Conservation (phyloP, 2,329 filamentous ascomycete genomes). For the Botryotinia narcissicola region DNA sequence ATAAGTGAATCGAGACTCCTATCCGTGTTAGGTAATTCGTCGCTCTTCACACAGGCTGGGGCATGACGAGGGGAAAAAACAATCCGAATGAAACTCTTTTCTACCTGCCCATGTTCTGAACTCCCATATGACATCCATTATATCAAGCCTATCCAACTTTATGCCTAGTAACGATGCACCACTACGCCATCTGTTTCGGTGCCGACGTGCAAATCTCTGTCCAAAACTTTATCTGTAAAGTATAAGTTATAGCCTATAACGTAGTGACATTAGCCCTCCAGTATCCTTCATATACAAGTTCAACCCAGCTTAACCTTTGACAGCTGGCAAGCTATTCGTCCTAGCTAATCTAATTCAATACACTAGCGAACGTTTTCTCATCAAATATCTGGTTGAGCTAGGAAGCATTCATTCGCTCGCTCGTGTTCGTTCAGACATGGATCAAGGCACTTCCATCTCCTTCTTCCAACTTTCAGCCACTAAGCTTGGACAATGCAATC, state of each 20-base stretch:
- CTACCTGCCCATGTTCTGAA: neutral
- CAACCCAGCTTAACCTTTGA: neutral
- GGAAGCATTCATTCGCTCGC: neutral
- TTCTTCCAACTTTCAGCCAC: constrained; percentile 1
- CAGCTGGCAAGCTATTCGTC: constrained; percentile 4
- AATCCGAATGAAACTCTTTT: neutral
- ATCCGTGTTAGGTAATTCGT: neutral
- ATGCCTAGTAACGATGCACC: neutral
- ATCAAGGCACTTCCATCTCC: neutral
- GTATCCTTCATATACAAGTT: neutral
- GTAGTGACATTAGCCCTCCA: neutral
- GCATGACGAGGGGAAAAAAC: neutral
- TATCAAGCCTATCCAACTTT: constrained; percentile 5
- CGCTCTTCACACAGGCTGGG: neutral
- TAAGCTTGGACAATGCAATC: constrained; percentile 9
- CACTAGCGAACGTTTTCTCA: constrained; percentile 9
- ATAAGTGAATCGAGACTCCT: neutral
- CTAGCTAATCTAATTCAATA: neutral
- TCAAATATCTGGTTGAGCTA: neutral
- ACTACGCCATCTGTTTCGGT: constrained; percentile 7
- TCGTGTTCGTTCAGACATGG: constrained; percentile 2
- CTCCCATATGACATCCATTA: neutral
- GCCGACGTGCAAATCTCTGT: neutral
- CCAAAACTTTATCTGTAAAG: neutral
- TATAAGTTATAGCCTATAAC: neutral